phyloP scores from a whole-genome alignment of 306 rosid genomes.

The Cyamopsis tetragonoloba region DNA sequence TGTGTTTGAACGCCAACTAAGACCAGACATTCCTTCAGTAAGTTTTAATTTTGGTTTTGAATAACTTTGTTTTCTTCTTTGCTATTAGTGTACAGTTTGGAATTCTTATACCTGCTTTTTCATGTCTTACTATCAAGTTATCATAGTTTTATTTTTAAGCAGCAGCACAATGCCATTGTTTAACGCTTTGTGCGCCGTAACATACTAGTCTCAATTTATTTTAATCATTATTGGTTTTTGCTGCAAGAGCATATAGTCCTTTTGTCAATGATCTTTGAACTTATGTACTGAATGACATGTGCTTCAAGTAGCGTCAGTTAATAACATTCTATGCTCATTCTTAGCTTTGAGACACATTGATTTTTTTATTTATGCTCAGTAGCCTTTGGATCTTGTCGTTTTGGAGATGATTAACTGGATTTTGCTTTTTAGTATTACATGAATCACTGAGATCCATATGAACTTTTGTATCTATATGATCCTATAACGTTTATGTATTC shows the following conservation, averaged over 20 bases:
- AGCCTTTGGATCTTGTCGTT: neutral
- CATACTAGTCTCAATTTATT: neutral
- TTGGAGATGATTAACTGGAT: neutral
- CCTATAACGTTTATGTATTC: neutral
- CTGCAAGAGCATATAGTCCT: neutral
- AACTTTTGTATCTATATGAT: neutral
- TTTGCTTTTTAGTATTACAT: neutral
- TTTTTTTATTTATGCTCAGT: neutral
- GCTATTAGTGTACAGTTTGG: neutral
- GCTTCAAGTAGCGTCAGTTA: neutral
- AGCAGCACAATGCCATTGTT: too few species aligned
- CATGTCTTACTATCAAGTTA: too few species aligned
- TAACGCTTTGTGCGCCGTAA: too few species aligned
- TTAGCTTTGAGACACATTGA: neutral
- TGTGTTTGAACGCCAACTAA: conserved; percentile 84
- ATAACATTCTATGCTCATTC: neutral
- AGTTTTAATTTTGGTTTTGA: conserved; percentile 4
- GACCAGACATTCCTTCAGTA: conserved; percentile 51
- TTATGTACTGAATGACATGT: neutral
- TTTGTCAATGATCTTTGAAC: neutral
- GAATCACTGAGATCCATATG: neutral
- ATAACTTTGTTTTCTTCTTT: neutral
- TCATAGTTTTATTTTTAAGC: too few species aligned
- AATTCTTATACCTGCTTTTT: neutral
- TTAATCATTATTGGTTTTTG: neutral